Evolutionary conservation across 768 basidiomycete genomes (phyloP).

Genomic region (Lactarius sanguifluus): DNA sequence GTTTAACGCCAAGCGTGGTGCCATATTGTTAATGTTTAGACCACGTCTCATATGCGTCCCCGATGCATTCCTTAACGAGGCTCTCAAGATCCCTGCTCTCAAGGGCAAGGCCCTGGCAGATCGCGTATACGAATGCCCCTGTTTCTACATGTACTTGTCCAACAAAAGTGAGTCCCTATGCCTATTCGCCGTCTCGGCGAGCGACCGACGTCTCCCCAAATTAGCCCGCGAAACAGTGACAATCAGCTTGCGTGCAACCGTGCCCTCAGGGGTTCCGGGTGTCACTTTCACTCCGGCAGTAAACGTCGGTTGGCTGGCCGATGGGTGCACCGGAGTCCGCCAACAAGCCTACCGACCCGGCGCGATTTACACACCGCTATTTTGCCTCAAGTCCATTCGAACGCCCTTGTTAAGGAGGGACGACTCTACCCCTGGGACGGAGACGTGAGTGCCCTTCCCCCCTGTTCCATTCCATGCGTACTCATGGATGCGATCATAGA

Average conservation of each 20-base stretch:
- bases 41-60: constrained; percentile 10
- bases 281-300: background rate
- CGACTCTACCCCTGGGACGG: background rate
- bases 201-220: no score
- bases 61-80: background rate
- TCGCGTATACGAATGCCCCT: constrained; percentile 9
- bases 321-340: constrained; percentile 14
- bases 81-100: constrained; percentile 2
- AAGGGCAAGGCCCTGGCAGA: constrained; percentile 9
- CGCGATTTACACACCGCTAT: constrained; percentile 15
- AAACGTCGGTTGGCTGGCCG: constrained; percentile 3
- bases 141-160: constrained; percentile 23
- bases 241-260: constrained; percentile 4
- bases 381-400: constrained; percentile 1
- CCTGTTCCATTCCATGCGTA: background rate
- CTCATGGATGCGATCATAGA: constrained; percentile 11
- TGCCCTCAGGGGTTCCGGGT: background rate
- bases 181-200: background rate
- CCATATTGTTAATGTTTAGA: constrained; percentile 19
- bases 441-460: background rate
- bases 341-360: constrained; percentile 10
- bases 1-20: constrained; percentile 18
- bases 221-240: constrained; percentile 14
- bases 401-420: constrained; percentile 7
- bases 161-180: background rate